Evolutionary conservation across 768 basidiomycete species (phyloP).

Genomic region (Tulasnella sp.): DNA sequence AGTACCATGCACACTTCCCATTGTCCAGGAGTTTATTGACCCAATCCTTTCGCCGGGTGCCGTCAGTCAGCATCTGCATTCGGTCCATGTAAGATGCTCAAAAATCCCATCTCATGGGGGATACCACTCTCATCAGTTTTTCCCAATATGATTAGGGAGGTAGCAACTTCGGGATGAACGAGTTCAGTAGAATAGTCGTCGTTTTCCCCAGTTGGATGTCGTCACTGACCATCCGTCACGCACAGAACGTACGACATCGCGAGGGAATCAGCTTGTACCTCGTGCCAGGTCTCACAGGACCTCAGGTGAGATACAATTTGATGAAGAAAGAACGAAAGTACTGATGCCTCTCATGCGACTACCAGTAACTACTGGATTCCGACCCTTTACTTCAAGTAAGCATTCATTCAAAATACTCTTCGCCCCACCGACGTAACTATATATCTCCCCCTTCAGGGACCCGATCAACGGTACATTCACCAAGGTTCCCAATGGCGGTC

Average conservation of each 20-base stretch:
- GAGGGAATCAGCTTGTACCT: conserved; percentile 12
- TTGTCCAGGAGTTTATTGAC: conserved; percentile 15
- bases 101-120: too few species aligned
- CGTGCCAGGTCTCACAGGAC: conserved; percentile 8
- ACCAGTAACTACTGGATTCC: conserved; percentile 14
- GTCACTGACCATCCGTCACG: background rate
- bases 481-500: conserved; percentile 15
- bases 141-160: background rate
- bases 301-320: background rate
- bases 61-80: conserved; percentile 11
- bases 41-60: conserved; percentile 8
- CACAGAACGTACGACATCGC: conserved; percentile 13
- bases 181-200: too few species aligned
- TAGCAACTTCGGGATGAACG: background rate
- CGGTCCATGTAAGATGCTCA: background rate
- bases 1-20: conserved; percentile 3
- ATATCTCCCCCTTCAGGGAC: background rate
- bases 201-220: background rate
- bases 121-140: too few species aligned
- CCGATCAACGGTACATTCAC: conserved; percentile 5
- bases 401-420: too few species aligned
- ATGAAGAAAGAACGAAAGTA: too few species aligned
- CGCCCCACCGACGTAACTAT: too few species aligned
- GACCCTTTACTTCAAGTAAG: conserved; percentile 13
- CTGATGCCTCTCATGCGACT: too few species aligned